Base-by-base conservation (phyloP, 1,284 basidiomycete genomes). In the Moniliophthora roreri region DNA sequence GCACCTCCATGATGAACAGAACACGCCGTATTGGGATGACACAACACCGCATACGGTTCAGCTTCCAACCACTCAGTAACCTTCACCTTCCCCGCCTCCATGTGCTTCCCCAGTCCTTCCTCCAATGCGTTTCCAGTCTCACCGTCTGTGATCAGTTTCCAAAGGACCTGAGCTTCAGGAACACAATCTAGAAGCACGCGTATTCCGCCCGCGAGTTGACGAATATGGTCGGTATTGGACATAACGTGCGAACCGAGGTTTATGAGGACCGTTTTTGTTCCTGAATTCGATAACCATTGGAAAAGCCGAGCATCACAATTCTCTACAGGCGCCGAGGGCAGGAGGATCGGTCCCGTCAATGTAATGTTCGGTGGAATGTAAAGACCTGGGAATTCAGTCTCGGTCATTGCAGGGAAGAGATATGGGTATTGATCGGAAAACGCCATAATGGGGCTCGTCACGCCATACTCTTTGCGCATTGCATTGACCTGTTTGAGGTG, bases 1-100 rank as follows among this genome's bases (percentile, higher is more conserved):
- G 54, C 54, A n/a, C 54, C 54, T 48, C 54, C 54, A 47, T 55
- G 54, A 37, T 55, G 54, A 3, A 55, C 54, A 37, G 50, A 55
- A 28, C 54, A 55, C 20, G 51, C 37, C 8, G 42, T 7, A 18
- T 55, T 46, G n/a, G 16, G 44, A 37, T 52, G 49, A 16, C 36
- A 50, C 5, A 55, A 45, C 20, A 55, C 28, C 16, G 54, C 44
- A 15, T 35, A 36, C 16, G 54, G 54, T 21, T 51, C 53, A 13
- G 44, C 15, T 18, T 51, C 49, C 20, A 55, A 37, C 53, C 53
- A 55, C 3, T 55, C 45, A 16, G 39, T 42, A 9, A 51, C 28
- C 16, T 42, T 32, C 1, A 55, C 26, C 6, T 49, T 42, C 6
- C n/a, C 41, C 18, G 28, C 28, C 28, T 32, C 28, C 11, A 32